Percentiles rank a stretch among this genome's conserved stretches.
phyloP scores from a whole-genome alignment of 257 asterid species.

The Galeopsis tetrahit region DNA sequence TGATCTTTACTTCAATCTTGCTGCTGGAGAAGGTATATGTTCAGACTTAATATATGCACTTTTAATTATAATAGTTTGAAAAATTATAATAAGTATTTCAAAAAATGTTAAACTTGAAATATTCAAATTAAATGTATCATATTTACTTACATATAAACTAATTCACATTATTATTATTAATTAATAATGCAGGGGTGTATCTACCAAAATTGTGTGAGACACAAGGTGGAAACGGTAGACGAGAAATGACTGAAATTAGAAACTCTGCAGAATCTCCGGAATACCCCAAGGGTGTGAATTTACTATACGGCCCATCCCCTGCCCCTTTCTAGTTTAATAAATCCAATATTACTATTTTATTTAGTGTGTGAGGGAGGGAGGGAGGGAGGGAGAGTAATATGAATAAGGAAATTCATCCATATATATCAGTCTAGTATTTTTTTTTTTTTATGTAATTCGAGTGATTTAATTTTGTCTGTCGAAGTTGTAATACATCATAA shows the following conservation, averaged over 20 bases:
- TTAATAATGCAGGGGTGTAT: constrained; percentile 49
- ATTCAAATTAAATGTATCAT: not conserved
- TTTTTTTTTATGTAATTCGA: not conserved
- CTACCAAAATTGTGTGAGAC: constrained; percentile 74
- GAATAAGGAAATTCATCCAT: not conserved
- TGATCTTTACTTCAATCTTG: constrained; percentile 85
- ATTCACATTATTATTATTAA: not conserved
- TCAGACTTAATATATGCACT: no score
- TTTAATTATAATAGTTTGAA: no score
- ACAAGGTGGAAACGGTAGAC: constrained; percentile 42
- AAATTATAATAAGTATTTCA: no score
- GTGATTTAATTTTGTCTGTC: not conserved
- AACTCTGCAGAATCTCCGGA: constrained; percentile 55
- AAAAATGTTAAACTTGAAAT: not conserved
- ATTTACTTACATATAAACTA: no score
- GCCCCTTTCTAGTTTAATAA: constrained; percentile 43
- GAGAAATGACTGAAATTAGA: constrained; percentile 65
- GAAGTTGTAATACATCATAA: not conserved
- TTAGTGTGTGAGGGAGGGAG: no score
- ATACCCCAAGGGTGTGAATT: constrained; percentile 7
- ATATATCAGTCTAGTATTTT: not conserved
- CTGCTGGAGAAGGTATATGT: constrained; percentile 50
- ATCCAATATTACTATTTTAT: not conserved
- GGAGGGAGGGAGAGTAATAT: not conserved
- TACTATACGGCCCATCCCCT: constrained; percentile 43